These are phyloP conservation scores for Oldenlandia corymbosa DNA, from an alignment of 257 asterid genomes.

Conservation along the genomic window DNA sequence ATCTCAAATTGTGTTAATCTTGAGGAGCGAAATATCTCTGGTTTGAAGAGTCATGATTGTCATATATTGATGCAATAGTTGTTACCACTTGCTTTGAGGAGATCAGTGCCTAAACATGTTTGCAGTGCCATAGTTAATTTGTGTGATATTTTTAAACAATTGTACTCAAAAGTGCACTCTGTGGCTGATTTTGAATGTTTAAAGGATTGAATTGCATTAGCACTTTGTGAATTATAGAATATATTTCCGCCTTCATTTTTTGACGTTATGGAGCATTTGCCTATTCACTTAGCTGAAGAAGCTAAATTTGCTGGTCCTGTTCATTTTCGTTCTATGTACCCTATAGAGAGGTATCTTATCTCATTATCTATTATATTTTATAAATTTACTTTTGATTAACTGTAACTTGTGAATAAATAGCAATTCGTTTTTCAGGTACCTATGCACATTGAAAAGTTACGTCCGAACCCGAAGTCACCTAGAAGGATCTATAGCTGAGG, in stretches of 20 bases:
- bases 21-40: neutral
- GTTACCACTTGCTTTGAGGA: neutral
- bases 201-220: neutral
- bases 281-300: slow-evolving; percentile 3
- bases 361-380: neutral
- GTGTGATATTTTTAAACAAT: neutral
- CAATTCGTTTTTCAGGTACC: neutral
- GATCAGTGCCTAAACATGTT: no score
- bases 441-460: slow-evolving; percentile 11
- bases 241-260: slow-evolving; percentile 12
- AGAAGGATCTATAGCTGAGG: no score
- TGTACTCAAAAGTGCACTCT: neutral
- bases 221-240: neutral
- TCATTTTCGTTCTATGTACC: slow-evolving; percentile 13
- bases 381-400: neutral
- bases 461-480: neutral
- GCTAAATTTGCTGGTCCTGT: slow-evolving; percentile 8
- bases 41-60: slow-evolving; percentile 9
- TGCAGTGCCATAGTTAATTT: neutral
- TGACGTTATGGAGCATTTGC: slow-evolving; percentile 9
- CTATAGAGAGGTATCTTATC: neutral
- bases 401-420: no score
- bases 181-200: neutral
- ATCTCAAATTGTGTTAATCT: neutral
- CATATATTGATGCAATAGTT: neutral